Conservation (phyloP, 1,284 basidiomycete genomes). For the Violaceomyces palustris region DNA sequence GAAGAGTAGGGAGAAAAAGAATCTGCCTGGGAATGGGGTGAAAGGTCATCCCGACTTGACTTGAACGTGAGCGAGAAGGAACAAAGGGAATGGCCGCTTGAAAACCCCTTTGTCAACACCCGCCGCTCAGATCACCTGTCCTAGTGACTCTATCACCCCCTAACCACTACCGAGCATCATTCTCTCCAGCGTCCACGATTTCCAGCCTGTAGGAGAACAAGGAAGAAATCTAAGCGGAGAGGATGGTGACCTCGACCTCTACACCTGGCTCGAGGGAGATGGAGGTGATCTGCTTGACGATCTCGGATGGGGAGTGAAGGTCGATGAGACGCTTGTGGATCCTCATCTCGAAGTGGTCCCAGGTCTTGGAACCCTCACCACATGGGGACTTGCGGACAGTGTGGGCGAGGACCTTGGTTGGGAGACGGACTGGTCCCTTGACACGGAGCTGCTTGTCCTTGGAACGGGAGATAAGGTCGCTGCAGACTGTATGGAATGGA, state of each 20-base stretch:
- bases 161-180: no score
- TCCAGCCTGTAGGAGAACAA: no score
- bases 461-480: conserved; percentile 93
- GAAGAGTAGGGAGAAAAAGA: no score
- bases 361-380: conserved; percentile 99
- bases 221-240: no score
- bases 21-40: no score
- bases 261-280: conserved; percentile 98
- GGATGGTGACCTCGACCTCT: conserved; percentile 98
- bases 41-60: no score
- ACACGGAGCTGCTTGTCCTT: conserved; percentile 99
- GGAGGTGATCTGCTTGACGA: conserved; percentile 99
- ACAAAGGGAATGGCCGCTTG: no score
- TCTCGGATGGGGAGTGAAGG: conserved; percentile 95
- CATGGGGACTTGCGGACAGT: conserved; percentile 73
- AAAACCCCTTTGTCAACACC: no score
- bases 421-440: conserved; percentile 97
- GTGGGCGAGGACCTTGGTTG: conserved; percentile 97
- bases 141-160: no score
- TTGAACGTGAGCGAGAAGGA: no score
- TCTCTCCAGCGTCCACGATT: no score
- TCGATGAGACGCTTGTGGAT: conserved; percentile 99
- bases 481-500: conserved; percentile 71
- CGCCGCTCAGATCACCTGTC: no score
- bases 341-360: conserved; percentile 99